These are phyloP conservation scores for Bipolaris zeicola DNA, from an alignment of 2,329 filamentous ascomycete species.

Conservation along the genomic window DNA sequence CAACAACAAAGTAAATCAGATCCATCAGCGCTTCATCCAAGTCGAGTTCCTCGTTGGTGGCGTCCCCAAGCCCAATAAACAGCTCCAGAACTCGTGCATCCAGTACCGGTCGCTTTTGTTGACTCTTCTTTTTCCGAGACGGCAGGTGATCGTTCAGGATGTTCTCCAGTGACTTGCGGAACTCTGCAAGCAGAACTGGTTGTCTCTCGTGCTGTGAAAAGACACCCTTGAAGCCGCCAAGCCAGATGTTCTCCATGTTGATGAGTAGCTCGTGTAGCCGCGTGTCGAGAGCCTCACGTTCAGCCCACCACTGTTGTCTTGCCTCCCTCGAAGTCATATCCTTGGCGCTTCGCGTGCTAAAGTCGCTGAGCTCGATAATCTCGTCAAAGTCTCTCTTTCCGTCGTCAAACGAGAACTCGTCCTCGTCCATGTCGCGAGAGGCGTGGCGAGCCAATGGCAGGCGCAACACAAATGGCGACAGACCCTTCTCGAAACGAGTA, in stretches of 20 bases:
- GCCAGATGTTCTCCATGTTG: slow-evolving; percentile 91
- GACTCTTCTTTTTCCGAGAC: slow-evolving; percentile 70
- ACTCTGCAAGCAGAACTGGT: slow-evolving; percentile 70
- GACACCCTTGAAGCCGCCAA: slow-evolving; percentile 93
- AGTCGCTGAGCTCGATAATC: slow-evolving; percentile 81
- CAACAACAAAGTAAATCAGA: slow-evolving; percentile 92
- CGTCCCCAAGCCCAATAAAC: slow-evolving; percentile 83
- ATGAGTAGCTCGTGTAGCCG: slow-evolving; percentile 77
- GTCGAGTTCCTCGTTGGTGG: slow-evolving; percentile 69
- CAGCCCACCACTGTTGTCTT: slow-evolving; percentile 86
- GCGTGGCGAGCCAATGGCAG: slow-evolving; percentile 83
- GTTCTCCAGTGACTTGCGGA: slow-evolving; percentile 76
- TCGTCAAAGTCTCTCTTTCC: slow-evolving; percentile 80
- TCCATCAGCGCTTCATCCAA: slow-evolving; percentile 91
- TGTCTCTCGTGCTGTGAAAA: slow-evolving; percentile 75
- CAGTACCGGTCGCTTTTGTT: slow-evolving; percentile 57
- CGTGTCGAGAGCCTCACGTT: slow-evolving; percentile 78
- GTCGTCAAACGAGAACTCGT: slow-evolving; percentile 82
- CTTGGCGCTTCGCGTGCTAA: slow-evolving; percentile 75
- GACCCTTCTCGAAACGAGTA: slow-evolving; percentile 77
- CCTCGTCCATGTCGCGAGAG: slow-evolving; percentile 77
- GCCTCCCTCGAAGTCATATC: slow-evolving; percentile 76
- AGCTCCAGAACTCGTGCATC: slow-evolving; percentile 78
- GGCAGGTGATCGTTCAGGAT: slow-evolving; percentile 85
- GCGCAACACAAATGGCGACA: slow-evolving; percentile 82